These are phyloP conservation scores for Fusarium sp. DNA, from an alignment of 2,329 filamentous ascomycete species.

Conservation along the genomic window DNA sequence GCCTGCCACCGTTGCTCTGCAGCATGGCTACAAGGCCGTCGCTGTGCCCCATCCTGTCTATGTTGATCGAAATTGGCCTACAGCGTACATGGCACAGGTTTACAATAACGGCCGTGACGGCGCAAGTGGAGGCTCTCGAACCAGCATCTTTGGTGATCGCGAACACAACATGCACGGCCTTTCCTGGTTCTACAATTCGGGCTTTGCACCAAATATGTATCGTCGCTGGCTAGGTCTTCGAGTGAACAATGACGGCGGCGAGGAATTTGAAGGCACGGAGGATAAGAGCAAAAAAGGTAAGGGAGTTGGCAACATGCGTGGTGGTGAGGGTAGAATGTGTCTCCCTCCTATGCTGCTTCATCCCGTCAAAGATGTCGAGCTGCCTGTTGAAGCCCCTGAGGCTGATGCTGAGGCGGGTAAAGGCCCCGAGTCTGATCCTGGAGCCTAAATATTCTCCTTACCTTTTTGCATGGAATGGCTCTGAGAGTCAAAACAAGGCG, in stretches of 20 bases:
- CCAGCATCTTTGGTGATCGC: constrained; percentile 80
- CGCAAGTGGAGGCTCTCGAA: constrained; percentile 76
- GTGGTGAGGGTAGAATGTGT: constrained; percentile 88
- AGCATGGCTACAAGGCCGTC: constrained; percentile 93
- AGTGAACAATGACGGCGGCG: constrained; percentile 81
- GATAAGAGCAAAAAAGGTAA: constrained; percentile 62
- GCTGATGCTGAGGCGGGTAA: constrained; percentile 53
- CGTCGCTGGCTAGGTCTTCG: constrained; percentile 85
- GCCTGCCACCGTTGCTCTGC: constrained; percentile 86
- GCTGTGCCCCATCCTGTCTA: constrained; percentile 91
- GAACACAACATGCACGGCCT: constrained; percentile 90
- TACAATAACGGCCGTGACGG: constrained; percentile 85
- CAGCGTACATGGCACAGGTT: constrained; percentile 77
- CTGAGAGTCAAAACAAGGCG: constrained; percentile 27
- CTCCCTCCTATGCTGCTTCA: constrained; percentile 89
- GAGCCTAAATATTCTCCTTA: constrained; percentile 36
- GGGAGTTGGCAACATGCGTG: constrained; percentile 63
- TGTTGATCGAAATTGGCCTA: constrained; percentile 87
- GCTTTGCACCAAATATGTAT: constrained; percentile 84
- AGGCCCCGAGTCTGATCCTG: constrained; percentile 57
- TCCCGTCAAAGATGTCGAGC: constrained; percentile 81
- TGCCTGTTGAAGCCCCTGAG: constrained; percentile 68
- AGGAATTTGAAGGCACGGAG: constrained; percentile 74
- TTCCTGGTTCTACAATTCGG: constrained; percentile 91
- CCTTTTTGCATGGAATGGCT: constrained; percentile 6